Evolutionary conservation across 208 protist genomes (phyloP).

Genomic region (Vickermania spadyakhi): DNA sequence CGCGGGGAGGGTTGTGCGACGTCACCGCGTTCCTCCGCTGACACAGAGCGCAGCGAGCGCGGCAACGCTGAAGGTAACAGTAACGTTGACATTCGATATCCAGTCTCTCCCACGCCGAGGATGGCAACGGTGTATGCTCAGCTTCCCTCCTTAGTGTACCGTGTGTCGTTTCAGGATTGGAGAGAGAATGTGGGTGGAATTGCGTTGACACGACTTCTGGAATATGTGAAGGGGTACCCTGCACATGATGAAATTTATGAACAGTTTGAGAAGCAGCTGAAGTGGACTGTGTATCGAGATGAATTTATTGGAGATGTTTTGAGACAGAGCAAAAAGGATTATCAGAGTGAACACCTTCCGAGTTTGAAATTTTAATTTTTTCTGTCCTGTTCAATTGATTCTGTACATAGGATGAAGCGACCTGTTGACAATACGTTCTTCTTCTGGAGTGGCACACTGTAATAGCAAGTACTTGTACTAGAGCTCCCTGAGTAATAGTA

Average conservation of each 20-base stretch:
- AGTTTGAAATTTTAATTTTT: slow-evolving; percentile 9
- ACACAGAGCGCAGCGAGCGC: neutral
- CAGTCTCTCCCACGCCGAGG: slow-evolving; percentile 8
- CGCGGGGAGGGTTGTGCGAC: neutral
- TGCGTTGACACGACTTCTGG: slow-evolving; percentile 20
- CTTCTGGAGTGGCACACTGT: no score
- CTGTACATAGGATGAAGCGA: no score
- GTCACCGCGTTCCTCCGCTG: neutral
- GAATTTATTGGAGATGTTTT: slow-evolving; percentile 22
- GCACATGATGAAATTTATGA: slow-evolving; percentile 30
- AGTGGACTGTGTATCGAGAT: slow-evolving; percentile 26
- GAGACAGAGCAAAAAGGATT: neutral
- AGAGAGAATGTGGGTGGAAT: slow-evolving; percentile 12
- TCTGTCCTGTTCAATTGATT: no score
- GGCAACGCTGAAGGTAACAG: neutral
- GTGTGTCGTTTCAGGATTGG: slow-evolving; percentile 19
- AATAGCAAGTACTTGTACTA: no score
- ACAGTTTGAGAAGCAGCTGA: slow-evolving; percentile 29
- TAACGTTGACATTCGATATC: slow-evolving; percentile 11
- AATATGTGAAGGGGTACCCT: slow-evolving; percentile 50
- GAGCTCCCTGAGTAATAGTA: no score
- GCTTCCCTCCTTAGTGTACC: slow-evolving; percentile 20
- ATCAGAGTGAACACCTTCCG: slow-evolving; percentile 5
- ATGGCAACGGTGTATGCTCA: slow-evolving; percentile 39
- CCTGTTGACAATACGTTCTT: no score